Percentiles rank a stretch among this genome's conserved stretches.
Evolutionary conservation across 345 rosid genomes (phyloP).

Genomic region (Euclidium syriacum): DNA sequence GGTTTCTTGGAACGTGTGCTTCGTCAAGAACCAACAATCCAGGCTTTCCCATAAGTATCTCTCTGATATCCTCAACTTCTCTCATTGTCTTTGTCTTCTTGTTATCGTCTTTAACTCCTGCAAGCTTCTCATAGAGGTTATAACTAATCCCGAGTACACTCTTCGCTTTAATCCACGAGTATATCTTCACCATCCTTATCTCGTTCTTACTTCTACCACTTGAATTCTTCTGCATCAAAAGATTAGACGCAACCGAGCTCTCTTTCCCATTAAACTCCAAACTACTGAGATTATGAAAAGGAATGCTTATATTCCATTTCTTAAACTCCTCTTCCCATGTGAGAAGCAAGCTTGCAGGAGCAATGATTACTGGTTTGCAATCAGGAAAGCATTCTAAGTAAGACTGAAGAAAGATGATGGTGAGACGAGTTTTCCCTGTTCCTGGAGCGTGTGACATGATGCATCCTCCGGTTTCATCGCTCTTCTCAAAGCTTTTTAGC

Average conservation of each 20-base stretch:
- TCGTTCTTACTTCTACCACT: not conserved
- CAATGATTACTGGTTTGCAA: constrained; percentile 64
- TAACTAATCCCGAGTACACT: constrained; percentile 65
- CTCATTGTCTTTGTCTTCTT: constrained; percentile 14
- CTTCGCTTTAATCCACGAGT: constrained; percentile 50
- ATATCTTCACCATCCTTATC: constrained; percentile 50
- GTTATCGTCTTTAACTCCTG: constrained; percentile 28
- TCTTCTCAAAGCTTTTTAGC: constrained; percentile 31
- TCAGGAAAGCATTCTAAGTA: constrained; percentile 40
- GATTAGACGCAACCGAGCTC: constrained; percentile 15
- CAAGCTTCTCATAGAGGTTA: constrained; percentile 51
- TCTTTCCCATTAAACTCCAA: constrained; percentile 45
- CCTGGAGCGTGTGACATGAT: constrained; percentile 87
- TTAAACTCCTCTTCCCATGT: constrained; percentile 78
- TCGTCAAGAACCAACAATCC: constrained; percentile 66
- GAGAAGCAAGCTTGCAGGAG: constrained; percentile 70
- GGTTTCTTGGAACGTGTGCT: constrained; percentile 74
- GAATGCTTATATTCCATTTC: constrained; percentile 56
- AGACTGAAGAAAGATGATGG: constrained; percentile 57
- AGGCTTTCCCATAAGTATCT: constrained; percentile 41
- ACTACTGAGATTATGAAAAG: constrained; percentile 57
- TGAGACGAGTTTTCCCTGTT: constrained; percentile 75
- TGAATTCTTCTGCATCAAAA: constrained; percentile 3
- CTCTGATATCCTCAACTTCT: constrained; percentile 28
- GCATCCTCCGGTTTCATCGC: constrained; percentile 48